phyloP scores from a whole-genome alignment of 352 stramenopile genomes.

The Sclerospora graminicola region DNA sequence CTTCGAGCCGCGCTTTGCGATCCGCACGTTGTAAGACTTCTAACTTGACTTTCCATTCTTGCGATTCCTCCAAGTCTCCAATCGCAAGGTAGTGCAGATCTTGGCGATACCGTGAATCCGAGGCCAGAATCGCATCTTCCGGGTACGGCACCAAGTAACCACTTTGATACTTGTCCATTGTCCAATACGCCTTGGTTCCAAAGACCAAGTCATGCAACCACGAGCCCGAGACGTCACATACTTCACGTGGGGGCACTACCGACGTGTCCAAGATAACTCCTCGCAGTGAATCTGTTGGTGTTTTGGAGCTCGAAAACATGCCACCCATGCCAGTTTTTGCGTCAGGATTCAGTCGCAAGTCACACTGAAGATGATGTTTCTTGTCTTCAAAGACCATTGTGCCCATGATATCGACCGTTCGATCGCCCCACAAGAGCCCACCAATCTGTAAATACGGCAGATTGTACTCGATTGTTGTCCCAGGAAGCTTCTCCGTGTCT shows the following conservation, averaged over 20 bases:
- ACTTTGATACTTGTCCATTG: slow-evolving; percentile 44
- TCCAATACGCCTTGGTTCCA: slow-evolving; percentile 62
- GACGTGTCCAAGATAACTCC: slow-evolving; percentile 58
- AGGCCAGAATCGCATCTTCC: slow-evolving; percentile 52
- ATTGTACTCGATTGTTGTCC: slow-evolving; percentile 57
- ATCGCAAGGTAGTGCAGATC: slow-evolving; percentile 56
- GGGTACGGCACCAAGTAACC: slow-evolving; percentile 46
- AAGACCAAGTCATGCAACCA: slow-evolving; percentile 75
- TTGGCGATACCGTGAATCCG: slow-evolving; percentile 63
- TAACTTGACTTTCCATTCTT: slow-evolving; percentile 79
- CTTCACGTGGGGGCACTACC: slow-evolving; percentile 33
- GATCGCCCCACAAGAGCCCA: slow-evolving; percentile 73
- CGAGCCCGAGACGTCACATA: slow-evolving; percentile 64
- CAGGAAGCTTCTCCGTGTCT: slow-evolving; percentile 24
- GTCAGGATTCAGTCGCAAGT: slow-evolving; percentile 76
- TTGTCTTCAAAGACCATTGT: slow-evolving; percentile 69
- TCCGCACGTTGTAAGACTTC: slow-evolving; percentile 73
- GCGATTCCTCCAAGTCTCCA: slow-evolving; percentile 64
- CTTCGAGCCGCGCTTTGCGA: slow-evolving; percentile 64
- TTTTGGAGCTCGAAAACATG: slow-evolving; percentile 75
- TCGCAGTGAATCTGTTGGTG: slow-evolving; percentile 60
- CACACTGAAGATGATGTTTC: slow-evolving; percentile 54
- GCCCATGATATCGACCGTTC: slow-evolving; percentile 67
- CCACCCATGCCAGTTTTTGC: slow-evolving; percentile 81
- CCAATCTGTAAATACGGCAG: slow-evolving; percentile 65